Base-by-base conservation (phyloP, 306 rosid species). In the Cicer yamashitae region DNA sequence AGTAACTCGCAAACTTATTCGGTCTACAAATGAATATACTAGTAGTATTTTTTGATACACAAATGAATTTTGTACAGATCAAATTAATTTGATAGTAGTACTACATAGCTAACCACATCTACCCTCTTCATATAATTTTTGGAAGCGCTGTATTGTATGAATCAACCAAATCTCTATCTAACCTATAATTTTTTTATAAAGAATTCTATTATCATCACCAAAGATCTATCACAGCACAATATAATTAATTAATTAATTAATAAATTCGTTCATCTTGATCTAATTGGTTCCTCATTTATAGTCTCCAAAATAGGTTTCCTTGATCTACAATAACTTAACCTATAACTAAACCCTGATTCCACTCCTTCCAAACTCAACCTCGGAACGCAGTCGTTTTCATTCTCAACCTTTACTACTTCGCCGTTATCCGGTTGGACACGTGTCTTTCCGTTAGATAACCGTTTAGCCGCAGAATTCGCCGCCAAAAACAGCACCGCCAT, bases 251-350 rank as follows among this genome's bases (percentile, higher is more conserved):
- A 9, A 57, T 58, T 25, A 58, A 10, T 58, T 25, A 25, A 25
- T 25, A 0, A 25, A 5, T 59, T 30, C 4, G 3, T 15, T 52
- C 17, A 17, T 38, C 69, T 78, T 4, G 68, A 78, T 41, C 70
- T 67, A 68, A 88, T 61, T 0, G 90, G 87, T 76, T 91, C 97
- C 63, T 94, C 98, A 5, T 70, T 87, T 8, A 94, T 94, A 10
- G 98, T 91, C 77, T 90, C 98, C 89, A 91, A 77, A 80, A 81
- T 61, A 11, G 97, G 98, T 72, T 89, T 94, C 86, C 84, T 90
- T 14, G 97, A 94, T 41, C 96, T 82, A 52, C 96, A 86, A 54
- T 81, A 85, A 60, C 84, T 81, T 50, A 91, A 84, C 63, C 96
- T 87, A 14, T 70, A 63, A 76, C 83, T 85, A 52, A 84, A 92